phyloP scores from a whole-genome alignment of 371 early-diverging fungal species.

The Mortierella sp. region DNA sequence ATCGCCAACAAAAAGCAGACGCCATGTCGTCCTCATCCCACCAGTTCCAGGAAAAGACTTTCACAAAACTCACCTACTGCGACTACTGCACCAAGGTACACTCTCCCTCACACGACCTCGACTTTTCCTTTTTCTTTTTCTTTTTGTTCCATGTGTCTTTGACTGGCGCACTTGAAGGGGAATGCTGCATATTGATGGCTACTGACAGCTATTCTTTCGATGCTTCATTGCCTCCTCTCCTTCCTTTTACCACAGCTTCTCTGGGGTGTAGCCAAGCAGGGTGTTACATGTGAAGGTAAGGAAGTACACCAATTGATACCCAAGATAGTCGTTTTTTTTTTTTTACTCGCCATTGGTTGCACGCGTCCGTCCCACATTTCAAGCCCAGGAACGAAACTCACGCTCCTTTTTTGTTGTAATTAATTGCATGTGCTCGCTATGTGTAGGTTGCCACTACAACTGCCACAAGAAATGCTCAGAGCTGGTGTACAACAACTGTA shows the following conservation, averaged over 20 bases:
- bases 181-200: neutral
- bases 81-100: conserved; percentile 57
- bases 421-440: neutral
- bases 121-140: neutral
- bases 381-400: neutral
- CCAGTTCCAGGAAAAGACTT: conserved; percentile 56
- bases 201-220: neutral
- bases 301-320: neutral
- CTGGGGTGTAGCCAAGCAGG: conserved; percentile 59
- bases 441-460: conserved; percentile 54
- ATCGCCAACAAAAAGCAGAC: neutral
- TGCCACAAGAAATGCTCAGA: conserved; percentile 57
- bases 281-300: conserved; percentile 56
- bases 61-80: conserved; percentile 56
- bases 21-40: conserved; percentile 35
- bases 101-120: neutral
- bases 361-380: neutral
- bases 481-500: conserved; percentile 40
- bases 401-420: too few relatives aligned
- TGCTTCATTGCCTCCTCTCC: too few relatives aligned
- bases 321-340: neutral
- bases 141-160: too few relatives aligned
- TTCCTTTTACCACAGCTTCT: conserved; percentile 31
- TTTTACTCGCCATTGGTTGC: neutral
- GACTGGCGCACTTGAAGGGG: too few relatives aligned